Percentiles rank a stretch among this genome's conserved stretches.
These are phyloP conservation scores for Neurospora sp. DNA, from an alignment of 495 filamentous ascomycete genomes.

Conservation along the genomic window DNA sequence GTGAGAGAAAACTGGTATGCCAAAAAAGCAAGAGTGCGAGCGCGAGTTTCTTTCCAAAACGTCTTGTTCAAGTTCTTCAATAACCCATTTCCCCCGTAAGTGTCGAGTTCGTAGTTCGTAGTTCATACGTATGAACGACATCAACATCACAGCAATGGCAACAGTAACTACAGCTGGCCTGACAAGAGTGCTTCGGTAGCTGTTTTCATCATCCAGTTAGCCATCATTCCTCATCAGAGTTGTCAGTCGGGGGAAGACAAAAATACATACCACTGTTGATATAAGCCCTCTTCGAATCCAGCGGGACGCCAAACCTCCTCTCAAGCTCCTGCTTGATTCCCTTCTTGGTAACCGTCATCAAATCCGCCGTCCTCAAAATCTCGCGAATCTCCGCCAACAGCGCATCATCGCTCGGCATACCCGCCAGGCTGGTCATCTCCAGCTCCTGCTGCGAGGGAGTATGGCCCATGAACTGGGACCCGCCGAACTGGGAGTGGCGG, in stretches of 20 bases:
- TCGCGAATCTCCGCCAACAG: slow-evolving; percentile 89
- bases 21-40: background rate
- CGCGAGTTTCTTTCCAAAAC: background rate
- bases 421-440: slow-evolving; percentile 56
- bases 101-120: background rate
- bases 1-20: background rate
- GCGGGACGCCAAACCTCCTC: slow-evolving; percentile 66
- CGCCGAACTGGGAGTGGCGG: slow-evolving; percentile 40
- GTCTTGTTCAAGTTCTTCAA: background rate
- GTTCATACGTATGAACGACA: background rate
- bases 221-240: background rate
- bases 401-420: slow-evolving; percentile 78
- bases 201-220: slow-evolving; percentile 11
- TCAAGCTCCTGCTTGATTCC: slow-evolving; percentile 91
- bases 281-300: slow-evolving; percentile 78
- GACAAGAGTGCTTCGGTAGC: slow-evolving; percentile 41
- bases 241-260: background rate
- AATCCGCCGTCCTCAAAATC: slow-evolving; percentile 78
- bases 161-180: slow-evolving; percentile 28
- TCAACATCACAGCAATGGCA: background rate
- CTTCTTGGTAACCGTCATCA: slow-evolving; percentile 99
- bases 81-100: background rate
- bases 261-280: slow-evolving; percentile 79
- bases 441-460: slow-evolving; percentile 45
- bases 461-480: slow-evolving; percentile 41